Evolutionary conservation across 768 basidiomycete species (phyloP).

Genomic region (Ramaria rubella): DNA sequence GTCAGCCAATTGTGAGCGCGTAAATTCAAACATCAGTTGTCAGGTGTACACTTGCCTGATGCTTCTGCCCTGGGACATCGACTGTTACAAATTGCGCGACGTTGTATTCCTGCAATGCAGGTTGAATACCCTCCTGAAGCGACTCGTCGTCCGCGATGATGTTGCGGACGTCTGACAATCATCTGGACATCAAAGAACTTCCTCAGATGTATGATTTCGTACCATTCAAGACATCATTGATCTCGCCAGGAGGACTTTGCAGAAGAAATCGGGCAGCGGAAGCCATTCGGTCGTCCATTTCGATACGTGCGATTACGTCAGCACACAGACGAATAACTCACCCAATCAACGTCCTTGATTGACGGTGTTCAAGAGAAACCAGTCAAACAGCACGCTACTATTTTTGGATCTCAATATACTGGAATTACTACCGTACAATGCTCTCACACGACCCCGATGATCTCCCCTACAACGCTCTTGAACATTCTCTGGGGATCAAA

Average conservation of each 20-base stretch:
- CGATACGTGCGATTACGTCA: not conserved
- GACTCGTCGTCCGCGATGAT: slow-evolving; percentile 83
- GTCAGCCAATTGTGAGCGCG: slow-evolving; percentile 10
- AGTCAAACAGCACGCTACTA: no score
- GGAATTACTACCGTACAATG: no score
- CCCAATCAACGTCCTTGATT: no score
- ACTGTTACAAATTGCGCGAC: slow-evolving; percentile 81
- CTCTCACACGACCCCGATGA: slow-evolving; percentile 3
- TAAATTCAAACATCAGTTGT: not conserved
- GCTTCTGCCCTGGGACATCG: slow-evolving; percentile 67
- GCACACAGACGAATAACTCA: no score
- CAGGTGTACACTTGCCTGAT: slow-evolving; percentile 53
- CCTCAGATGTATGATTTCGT: not conserved
- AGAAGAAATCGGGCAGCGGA: slow-evolving; percentile 73
- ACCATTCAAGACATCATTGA: slow-evolving; percentile 95
- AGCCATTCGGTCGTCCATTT: slow-evolving; percentile 63
- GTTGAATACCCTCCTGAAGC: slow-evolving; percentile 71
- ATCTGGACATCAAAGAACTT: not conserved
- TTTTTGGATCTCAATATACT: no score
- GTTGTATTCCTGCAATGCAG: slow-evolving; percentile 80
- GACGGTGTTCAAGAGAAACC: no score
- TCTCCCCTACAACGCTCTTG: slow-evolving; percentile 12
- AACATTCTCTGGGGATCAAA: slow-evolving; percentile 13
- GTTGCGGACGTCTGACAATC: slow-evolving; percentile 69
- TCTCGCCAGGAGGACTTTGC: slow-evolving; percentile 92